A percentile compares a stretch with the other conserved stretches of the same genome.
phyloP scores from a whole-genome alignment of 1,284 basidiomycete species.

The Ganoderma multipileum region DNA sequence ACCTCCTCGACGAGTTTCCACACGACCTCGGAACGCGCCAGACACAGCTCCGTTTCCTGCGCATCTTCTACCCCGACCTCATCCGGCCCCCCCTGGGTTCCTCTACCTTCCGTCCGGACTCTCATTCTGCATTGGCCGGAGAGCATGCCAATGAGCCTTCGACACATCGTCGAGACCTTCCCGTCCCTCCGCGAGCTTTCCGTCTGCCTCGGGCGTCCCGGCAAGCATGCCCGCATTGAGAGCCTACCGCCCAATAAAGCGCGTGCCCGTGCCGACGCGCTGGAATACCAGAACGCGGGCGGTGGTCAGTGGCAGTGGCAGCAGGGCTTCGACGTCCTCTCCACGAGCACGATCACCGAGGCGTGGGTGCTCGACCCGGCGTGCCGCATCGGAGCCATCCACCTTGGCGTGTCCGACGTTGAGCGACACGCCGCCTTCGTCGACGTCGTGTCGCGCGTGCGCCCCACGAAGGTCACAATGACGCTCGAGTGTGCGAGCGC shows the following conservation, averaged over 20 bases:
- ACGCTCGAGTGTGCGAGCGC: not conserved
- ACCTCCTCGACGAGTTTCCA: too few species aligned
- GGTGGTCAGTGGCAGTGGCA: too few species aligned
- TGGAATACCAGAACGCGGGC: not conserved
- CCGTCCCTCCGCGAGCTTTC: constrained; percentile 17
- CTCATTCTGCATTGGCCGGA: not conserved
- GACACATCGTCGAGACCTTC: constrained; percentile 1
- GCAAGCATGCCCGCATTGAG: too few species aligned
- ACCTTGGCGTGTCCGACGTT: not conserved
- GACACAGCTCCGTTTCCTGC: not conserved
- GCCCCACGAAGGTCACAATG: constrained; percentile 3
- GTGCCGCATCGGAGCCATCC: constrained; percentile 8
- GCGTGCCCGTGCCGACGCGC: not conserved
- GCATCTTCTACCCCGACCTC: not conserved
- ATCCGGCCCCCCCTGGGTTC: not conserved
- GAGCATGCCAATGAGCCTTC: not conserved
- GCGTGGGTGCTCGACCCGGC: constrained; percentile 2
- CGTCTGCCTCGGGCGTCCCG: not conserved
- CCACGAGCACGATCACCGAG: not conserved
- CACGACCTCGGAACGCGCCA: constrained; percentile 3
- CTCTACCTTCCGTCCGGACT: constrained; percentile 5
- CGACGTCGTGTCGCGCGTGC: constrained; percentile 9
- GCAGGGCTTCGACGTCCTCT: constrained; percentile 6
- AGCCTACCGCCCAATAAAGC: too few species aligned
- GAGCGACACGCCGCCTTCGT: not conserved